Percentiles rank a stretch among this genome's conserved stretches.
Evolutionary conservation across 2,329 filamentous ascomycete species (phyloP).

Genomic region (Colletotrichum eleusines): DNA sequence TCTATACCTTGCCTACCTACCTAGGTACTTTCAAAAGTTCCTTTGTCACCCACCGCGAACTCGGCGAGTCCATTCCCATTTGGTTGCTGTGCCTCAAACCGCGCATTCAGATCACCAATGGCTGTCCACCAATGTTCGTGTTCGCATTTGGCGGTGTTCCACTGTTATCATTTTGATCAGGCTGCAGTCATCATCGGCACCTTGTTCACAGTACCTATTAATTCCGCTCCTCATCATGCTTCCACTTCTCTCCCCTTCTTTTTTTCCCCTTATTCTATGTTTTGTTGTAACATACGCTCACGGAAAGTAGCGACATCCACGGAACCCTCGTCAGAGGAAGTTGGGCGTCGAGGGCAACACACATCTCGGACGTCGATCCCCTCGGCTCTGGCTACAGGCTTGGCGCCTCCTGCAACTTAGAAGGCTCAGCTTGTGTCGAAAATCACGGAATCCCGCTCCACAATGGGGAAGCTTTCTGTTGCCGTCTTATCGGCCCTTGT

Average conservation of each 20-base stretch:
- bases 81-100: neutral
- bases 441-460: neutral
- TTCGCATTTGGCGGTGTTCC: neutral
- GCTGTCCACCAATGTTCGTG: neutral
- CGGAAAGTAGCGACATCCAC: neutral
- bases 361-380: neutral
- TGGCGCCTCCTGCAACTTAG: neutral
- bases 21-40: neutral
- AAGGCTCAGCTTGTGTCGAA: neutral
- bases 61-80: neutral
- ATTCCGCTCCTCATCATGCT: neutral
- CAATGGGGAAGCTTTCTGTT: conserved; percentile 35
- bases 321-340: neutral
- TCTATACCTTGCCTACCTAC: neutral
- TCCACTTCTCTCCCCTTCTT: neutral
- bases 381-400: neutral
- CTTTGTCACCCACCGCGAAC: neutral
- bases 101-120: neutral
- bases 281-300: neutral
- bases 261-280: neutral
- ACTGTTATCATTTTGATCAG: neutral
- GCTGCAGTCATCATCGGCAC: neutral
- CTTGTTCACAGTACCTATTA: neutral
- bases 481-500: conserved; percentile 55
- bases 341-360: neutral